Base-by-base conservation (phyloP, 2,329 filamentous ascomycete species). In the Colletotrichum brevisporum region DNA sequence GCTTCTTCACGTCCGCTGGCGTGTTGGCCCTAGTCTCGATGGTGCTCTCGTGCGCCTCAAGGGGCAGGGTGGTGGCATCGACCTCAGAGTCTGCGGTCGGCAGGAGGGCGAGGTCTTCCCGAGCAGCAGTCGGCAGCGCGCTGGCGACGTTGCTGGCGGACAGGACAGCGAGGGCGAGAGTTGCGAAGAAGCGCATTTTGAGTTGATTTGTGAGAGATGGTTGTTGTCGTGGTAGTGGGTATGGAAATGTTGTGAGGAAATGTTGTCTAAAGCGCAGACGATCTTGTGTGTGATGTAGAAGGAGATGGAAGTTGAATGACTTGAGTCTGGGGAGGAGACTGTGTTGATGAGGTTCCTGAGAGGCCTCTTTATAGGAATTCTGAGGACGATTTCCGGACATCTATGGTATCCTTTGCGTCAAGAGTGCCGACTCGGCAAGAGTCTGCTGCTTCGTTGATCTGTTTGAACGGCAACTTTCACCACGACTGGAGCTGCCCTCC, bases 101-200 rank as follows among this genome's bases (percentile, higher is more conserved):
- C 4, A 31, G 27, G 13, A n/a, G 26, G 21, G n/a, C 15, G n/a
- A 57, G 15, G 10, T 51, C 52, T 12, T 45, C 16, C 5, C 27
- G 9, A 10, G 41, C 16, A 9, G 24, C 51, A 5, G 50, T 41
- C 5, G 60, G 61, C 5, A 63, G 15, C 0, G 52, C 61, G 16
- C 26, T 55, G 52, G 41, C 52, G 13, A 57, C 16, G 15, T 31
- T 31, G 31, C 26, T 63, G 41, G 52, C 61, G 6, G 52, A 26
- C 26, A 63, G 31, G n/a, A 52, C 13, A 21, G 43, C 41, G 4
- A 63, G 27, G 5, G 47, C 18, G 43, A 51, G 5, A 31, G 52
- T 57, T n/a, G 26, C 27, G 52, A 57, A 50, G 52, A 63, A 57
- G 27, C 43, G 61, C 61, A 63, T 63, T 2, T 57, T 57, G 51